phyloP scores from a whole-genome alignment of 108 stramenopile genomes.

The Fistulifera pelliculosa region DNA sequence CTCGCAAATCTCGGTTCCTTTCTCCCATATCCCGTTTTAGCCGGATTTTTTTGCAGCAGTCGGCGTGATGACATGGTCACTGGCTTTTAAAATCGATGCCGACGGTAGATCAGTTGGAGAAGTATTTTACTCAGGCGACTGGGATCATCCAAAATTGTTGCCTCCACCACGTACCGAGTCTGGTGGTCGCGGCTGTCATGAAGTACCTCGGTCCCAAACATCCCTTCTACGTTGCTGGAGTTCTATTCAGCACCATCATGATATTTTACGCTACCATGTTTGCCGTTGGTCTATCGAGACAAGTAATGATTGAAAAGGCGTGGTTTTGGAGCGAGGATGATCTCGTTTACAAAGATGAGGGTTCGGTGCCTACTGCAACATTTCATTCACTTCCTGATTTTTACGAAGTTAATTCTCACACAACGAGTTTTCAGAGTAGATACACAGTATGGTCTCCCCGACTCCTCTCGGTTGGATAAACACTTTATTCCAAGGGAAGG shows the following conservation, averaged over 20 bases:
- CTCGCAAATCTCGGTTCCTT: slow-evolving; percentile 62
- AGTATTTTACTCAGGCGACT: slow-evolving; percentile 34
- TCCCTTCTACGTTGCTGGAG: slow-evolving; percentile 39
- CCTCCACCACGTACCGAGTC: slow-evolving; percentile 45
- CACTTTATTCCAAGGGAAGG: slow-evolving; percentile 13
- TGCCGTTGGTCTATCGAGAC: slow-evolving; percentile 26
- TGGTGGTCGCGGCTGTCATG: slow-evolving; percentile 34
- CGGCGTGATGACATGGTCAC: slow-evolving; percentile 53
- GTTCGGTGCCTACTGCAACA: slow-evolving; percentile 5
- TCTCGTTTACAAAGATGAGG: slow-evolving; percentile 30
- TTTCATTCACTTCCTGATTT: no score
- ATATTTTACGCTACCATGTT: slow-evolving; percentile 36
- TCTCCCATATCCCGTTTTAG: slow-evolving; percentile 59
- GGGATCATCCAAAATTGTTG: slow-evolving; percentile 10
- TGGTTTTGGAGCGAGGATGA: slow-evolving; percentile 62
- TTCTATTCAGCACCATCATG: slow-evolving; percentile 32
- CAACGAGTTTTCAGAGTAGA: no score
- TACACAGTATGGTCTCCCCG: slow-evolving; percentile 19
- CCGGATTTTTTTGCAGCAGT: slow-evolving; percentile 70
- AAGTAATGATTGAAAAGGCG: slow-evolving; percentile 33
- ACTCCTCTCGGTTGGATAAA: slow-evolving; percentile 32
- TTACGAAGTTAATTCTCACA: no score
- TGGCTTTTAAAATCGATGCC: slow-evolving; percentile 51
- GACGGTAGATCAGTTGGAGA: slow-evolving; percentile 26
- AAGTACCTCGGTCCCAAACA: slow-evolving; percentile 48